phyloP scores from a whole-genome alignment of 176 grass and related monocot species.

The Dendrocalamus sinicus region DNA sequence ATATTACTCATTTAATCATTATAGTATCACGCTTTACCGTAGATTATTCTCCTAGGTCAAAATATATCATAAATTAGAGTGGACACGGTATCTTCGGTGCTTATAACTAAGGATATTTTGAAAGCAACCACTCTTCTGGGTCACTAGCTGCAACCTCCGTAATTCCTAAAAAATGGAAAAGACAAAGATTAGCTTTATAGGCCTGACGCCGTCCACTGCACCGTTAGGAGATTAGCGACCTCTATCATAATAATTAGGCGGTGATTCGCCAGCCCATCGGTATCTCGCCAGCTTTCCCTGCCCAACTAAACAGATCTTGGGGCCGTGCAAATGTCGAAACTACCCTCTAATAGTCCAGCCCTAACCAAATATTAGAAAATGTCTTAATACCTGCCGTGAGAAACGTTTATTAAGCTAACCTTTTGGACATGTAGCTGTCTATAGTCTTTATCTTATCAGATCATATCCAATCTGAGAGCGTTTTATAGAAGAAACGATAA shows the following conservation, averaged over 20 bases:
- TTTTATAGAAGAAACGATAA: not conserved
- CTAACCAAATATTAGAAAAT: not conserved
- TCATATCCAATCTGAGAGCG: not conserved
- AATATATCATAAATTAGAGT: constrained; percentile 23
- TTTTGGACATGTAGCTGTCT: not conserved
- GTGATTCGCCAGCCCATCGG: constrained; percentile 34
- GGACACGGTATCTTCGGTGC: not conserved
- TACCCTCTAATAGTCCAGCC: not conserved
- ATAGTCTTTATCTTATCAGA: not conserved
- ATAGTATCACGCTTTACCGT: not conserved
- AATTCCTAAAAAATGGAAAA: constrained; percentile 38
- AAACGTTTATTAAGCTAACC: not conserved
- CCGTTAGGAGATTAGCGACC: constrained; percentile 39
- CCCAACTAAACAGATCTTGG: constrained; percentile 27
- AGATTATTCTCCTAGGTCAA: not conserved
- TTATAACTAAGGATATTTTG: constrained; percentile 4
- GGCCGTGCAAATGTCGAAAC: not conserved
- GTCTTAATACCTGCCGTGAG: not conserved
- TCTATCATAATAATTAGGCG: constrained; percentile 31
- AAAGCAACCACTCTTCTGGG: constrained; percentile 23
- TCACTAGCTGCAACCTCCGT: not conserved
- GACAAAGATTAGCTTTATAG: constrained; percentile 58
- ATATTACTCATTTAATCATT: not conserved
- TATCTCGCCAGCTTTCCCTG: not conserved
- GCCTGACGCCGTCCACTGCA: constrained; percentile 18